These are phyloP conservation scores for Capronia americana DNA, from an alignment of 2,329 filamentous ascomycete genomes.

Conservation along the genomic window DNA sequence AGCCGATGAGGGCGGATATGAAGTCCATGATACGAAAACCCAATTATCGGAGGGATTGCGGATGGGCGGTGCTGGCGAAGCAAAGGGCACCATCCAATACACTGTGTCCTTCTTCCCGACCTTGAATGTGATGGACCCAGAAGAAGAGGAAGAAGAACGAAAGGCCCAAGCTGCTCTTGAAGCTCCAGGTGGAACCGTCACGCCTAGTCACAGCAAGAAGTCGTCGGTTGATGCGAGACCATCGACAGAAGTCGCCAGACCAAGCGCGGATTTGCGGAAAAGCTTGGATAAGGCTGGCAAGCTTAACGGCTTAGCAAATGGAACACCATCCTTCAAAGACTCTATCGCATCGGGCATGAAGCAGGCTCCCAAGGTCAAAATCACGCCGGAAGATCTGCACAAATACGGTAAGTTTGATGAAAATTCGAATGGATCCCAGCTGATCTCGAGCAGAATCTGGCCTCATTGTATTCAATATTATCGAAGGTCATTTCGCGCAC, in stretches of 20 bases:
- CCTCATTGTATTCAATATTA: conserved; percentile 89
- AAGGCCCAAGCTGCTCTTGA: conserved; percentile 42
- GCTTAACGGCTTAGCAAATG: conserved; percentile 21
- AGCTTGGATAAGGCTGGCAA: conserved; percentile 31
- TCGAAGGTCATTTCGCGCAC: conserved; percentile 84
- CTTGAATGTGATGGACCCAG: conserved; percentile 84
- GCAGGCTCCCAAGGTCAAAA: conserved; percentile 74
- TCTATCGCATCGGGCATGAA: conserved; percentile 57
- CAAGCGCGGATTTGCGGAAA: conserved; percentile 32
- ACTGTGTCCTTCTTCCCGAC: conserved; percentile 90
- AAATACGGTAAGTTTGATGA: conserved; percentile 67
- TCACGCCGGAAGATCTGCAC: conserved; percentile 79
- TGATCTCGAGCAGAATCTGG: conserved; percentile 72
- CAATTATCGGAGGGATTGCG: conserved; percentile 71
- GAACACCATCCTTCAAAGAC: conserved; percentile 50
- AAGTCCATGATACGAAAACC: conserved; percentile 77
- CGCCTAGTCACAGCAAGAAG: conserved; percentile 36
- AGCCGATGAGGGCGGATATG: conserved; percentile 76
- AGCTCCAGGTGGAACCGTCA: conserved; percentile 4
- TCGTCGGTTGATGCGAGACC: conserved; percentile 33
- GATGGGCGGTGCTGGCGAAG: conserved; percentile 72
- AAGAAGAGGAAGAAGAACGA: conserved; percentile 62
- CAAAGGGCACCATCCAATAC: conserved; percentile 82
- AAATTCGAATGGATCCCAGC: conserved; percentile 31
- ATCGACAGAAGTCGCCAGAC: conserved; percentile 27